Base-by-base conservation (phyloP, 768 basidiomycete species). In the Suillus clintonianus region DNA sequence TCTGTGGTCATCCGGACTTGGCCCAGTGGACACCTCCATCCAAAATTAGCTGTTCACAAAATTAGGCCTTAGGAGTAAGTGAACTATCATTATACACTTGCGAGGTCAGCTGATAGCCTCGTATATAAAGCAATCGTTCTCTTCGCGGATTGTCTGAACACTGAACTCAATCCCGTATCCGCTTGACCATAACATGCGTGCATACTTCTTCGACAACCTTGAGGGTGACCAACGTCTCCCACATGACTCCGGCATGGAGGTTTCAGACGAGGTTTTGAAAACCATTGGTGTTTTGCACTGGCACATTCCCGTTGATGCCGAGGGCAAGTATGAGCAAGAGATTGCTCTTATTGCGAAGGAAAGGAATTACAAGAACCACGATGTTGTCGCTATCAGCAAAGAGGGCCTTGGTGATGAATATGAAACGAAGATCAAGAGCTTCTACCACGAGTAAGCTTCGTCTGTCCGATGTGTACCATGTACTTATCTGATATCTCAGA, bases 141-240 rank as follows among this genome's bases (percentile, higher is more conserved):
- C 17, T 19, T 32, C 30, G 15, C 7, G 17, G 41, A 55, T 59
- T 37, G 19, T 45, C 5, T n/a, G 30, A 48, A 51, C 22, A 19
- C 9, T 11, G 22, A 37, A 36, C 4, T 39, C 36, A 15, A 17
- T 24, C 22, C 22, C 37, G 15, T 39, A 56, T 27, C 36, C 17
- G 5, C 36, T 27, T 4, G 8, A 36, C 34, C n/a, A 7, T 54
- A 65, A 1, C 22, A 92, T 91, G 90, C 86, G 85, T 45, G 88
- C 87, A 8, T 90, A 89, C 79, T 89, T 86, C 78, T 87, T 81
- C 75, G 89, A 91, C 74, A 85, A 90, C 73, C 57, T 85, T 39
- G 86, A 88, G 2, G 90, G 89, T 39, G 94, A 96, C 77, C 94
- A 94, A 71, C 88, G 92, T 60, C 83, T 89, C 10, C 86, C 86